Evolutionary conservation across 2,329 filamentous ascomycete genomes (phyloP).

Genomic region (Colletotrichum siamense): DNA sequence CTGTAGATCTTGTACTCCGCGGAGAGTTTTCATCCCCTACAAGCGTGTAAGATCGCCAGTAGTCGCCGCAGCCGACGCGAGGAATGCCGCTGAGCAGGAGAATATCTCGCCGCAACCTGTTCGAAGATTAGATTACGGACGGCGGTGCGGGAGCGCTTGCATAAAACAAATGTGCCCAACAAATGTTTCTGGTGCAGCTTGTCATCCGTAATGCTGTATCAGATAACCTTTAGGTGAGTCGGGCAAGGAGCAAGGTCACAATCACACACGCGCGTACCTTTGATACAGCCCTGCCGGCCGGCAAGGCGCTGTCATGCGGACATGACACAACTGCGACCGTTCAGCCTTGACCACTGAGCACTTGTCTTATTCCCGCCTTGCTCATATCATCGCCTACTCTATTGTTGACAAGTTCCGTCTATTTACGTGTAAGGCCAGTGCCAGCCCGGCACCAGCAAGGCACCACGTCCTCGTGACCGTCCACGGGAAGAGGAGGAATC

Average conservation of each 20-base stretch:
- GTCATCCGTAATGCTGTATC: neutral
- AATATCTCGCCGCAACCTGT: neutral
- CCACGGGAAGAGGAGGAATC: neutral
- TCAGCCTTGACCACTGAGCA: neutral
- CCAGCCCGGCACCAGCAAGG: neutral
- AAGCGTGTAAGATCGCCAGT: constrained; percentile 5
- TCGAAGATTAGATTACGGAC: neutral
- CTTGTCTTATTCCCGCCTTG: neutral
- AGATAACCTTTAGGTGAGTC: neutral
- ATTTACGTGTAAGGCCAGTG: neutral
- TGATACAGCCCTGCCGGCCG: neutral
- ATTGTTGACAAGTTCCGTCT: neutral
- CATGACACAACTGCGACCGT: constrained; percentile 4
- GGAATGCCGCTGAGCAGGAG: neutral
- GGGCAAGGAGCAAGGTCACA: neutral
- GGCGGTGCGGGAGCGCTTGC: neutral
- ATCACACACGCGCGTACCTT: neutral
- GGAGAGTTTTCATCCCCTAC: neutral
- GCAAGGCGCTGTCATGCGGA: constrained; percentile 2
- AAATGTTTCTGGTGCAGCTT: neutral
- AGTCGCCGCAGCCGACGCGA: neutral
- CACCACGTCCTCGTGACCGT: constrained; percentile 11
- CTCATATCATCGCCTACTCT: neutral
- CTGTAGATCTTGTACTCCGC: constrained; percentile 5
- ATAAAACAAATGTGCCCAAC: neutral